Conservation (phyloP, 495 filamentous ascomycete species). For the Evernia prunastri region DNA sequence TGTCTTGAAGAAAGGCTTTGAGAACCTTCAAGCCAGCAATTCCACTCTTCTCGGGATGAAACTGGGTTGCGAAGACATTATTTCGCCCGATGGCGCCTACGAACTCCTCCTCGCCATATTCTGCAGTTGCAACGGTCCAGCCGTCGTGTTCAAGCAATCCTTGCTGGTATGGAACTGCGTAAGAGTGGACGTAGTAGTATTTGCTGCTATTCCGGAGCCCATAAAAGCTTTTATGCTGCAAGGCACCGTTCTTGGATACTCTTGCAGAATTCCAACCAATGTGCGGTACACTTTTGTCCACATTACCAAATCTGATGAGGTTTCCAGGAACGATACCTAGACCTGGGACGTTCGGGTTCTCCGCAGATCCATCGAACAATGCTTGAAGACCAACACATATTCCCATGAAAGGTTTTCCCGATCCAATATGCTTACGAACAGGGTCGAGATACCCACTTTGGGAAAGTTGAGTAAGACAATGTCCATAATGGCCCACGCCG, state of each 20-base stretch:
- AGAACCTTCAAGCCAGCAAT: slow-evolving; percentile 76
- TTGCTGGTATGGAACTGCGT: slow-evolving; percentile 68
- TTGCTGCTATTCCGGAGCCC: slow-evolving; percentile 74
- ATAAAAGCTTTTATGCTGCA: slow-evolving; percentile 54
- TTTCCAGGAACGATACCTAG: slow-evolving; percentile 64
- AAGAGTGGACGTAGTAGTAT: slow-evolving; percentile 98
- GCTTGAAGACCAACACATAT: slow-evolving; percentile 95
- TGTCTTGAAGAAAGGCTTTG: slow-evolving; percentile 74
- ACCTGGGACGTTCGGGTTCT: slow-evolving; percentile 62
- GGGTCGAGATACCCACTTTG: slow-evolving; percentile 74
- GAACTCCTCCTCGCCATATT: slow-evolving; percentile 84
- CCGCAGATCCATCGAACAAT: slow-evolving; percentile 76
- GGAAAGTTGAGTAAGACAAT: slow-evolving; percentile 79
- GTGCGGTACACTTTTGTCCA: slow-evolving; percentile 83
- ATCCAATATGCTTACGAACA: slow-evolving; percentile 68
- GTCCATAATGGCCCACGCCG: slow-evolving; percentile 94
- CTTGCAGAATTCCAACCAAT: slow-evolving; percentile 96
- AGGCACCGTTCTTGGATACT: slow-evolving; percentile 41
- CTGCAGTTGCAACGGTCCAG: slow-evolving; percentile 82
- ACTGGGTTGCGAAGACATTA: slow-evolving; percentile 87
- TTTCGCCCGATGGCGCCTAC: slow-evolving; percentile 81
- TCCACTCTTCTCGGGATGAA: slow-evolving; percentile 96
- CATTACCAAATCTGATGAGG: slow-evolving; percentile 69
- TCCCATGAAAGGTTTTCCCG: slow-evolving; percentile 93
- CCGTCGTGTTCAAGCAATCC: slow-evolving; percentile 68